A percentile compares a stretch with the other conserved stretches of the same genome.
phyloP scores from a whole-genome alignment of 108 stramenopile genomes.

The Mediolabrus comicus region DNA sequence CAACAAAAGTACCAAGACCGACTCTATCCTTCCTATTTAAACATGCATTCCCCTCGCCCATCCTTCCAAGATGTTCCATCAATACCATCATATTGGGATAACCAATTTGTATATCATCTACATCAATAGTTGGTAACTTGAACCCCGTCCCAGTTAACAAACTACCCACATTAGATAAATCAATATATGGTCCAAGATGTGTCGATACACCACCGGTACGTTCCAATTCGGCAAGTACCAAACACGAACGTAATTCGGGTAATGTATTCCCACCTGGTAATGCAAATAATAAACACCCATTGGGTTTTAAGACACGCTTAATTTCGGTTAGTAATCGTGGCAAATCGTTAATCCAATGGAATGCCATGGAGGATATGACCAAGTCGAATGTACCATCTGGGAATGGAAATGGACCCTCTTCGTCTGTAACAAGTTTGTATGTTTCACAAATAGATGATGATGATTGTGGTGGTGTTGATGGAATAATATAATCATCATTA shows the following conservation, averaged over 20 bases:
- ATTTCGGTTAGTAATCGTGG: slow-evolving; percentile 75
- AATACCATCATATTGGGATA: slow-evolving; percentile 86
- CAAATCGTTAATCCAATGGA: slow-evolving; percentile 98
- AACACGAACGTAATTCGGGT: slow-evolving; percentile 84
- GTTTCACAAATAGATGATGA: slow-evolving; percentile 53
- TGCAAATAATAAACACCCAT: slow-evolving; percentile 95
- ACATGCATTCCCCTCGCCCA: slow-evolving; percentile 94
- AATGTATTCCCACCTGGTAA: slow-evolving; percentile 95
- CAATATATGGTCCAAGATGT: slow-evolving; percentile 93
- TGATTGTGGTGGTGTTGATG: neutral
- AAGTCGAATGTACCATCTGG: slow-evolving; percentile 93
- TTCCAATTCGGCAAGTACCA: slow-evolving; percentile 90
- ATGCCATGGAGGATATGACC: slow-evolving; percentile 78
- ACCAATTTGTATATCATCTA: slow-evolving; percentile 86
- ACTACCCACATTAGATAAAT: slow-evolving; percentile 87
- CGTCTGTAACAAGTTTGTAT: slow-evolving; percentile 65
- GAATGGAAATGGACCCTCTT: slow-evolving; percentile 77
- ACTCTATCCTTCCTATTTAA: slow-evolving; percentile 54
- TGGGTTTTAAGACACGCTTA: slow-evolving; percentile 88
- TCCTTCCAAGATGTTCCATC: slow-evolving; percentile 95
- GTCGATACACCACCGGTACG: slow-evolving; percentile 90
- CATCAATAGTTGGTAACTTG: slow-evolving; percentile 91
- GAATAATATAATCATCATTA: slow-evolving; percentile 31
- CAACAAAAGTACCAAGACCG: slow-evolving; percentile 83
- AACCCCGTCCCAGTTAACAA: slow-evolving; percentile 91